Evolutionary conservation across 352 stramenopile genomes (phyloP).

Genomic region (Phytophthora tubulina): DNA sequence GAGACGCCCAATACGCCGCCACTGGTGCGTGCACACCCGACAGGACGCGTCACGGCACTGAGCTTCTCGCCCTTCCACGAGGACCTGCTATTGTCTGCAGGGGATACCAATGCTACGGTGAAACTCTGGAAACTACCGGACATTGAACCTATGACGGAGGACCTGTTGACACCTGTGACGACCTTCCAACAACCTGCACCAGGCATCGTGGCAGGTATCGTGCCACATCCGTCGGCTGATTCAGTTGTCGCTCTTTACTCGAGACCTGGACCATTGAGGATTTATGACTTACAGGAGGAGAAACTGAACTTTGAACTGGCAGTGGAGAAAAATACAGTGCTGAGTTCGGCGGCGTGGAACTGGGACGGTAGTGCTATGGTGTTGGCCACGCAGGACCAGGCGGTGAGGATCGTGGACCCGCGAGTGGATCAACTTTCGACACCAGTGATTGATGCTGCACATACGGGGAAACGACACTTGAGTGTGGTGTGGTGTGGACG

Average conservation of each 20-base stretch:
- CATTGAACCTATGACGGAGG: conserved; percentile 31
- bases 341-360: conserved; percentile 68
- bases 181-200: conserved; percentile 25
- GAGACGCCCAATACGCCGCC: conserved; percentile 41
- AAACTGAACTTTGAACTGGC: conserved; percentile 29
- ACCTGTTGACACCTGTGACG: conserved; percentile 42
- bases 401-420: conserved; percentile 67
- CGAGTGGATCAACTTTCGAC: conserved; percentile 31
- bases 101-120: conserved; percentile 56
- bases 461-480: conserved; percentile 58
- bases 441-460: conserved; percentile 41
- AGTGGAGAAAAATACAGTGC: conserved; percentile 11
- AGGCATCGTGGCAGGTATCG: conserved; percentile 45
- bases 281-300: conserved; percentile 63
- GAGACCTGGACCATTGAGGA: conserved; percentile 42
- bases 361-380: conserved; percentile 71
- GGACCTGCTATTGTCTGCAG: conserved; percentile 63
- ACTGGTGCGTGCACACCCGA: conserved; percentile 68
- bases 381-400: conserved; percentile 54
- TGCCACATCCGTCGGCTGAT: conserved; percentile 64
- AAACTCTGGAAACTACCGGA: conserved; percentile 71
- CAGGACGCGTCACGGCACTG: conserved; percentile 67
- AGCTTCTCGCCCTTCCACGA: conserved; percentile 67
- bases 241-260: conserved; percentile 57
- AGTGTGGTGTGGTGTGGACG: conserved; percentile 71